Conservation (phyloP, 164 flowering plant genomes). For the Stephania japonica region DNA sequence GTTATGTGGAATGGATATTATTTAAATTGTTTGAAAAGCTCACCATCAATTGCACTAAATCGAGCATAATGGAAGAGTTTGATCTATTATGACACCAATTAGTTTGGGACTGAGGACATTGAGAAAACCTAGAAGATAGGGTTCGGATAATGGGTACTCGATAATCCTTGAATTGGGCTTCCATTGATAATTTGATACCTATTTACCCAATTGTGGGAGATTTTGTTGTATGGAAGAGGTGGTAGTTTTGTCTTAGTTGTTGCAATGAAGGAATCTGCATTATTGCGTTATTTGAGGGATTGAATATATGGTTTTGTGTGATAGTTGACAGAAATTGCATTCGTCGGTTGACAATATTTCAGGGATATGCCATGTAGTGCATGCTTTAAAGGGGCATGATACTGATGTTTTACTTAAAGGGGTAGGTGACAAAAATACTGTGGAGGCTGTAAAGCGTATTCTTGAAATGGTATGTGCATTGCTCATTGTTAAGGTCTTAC, state of each 20-base stretch:
- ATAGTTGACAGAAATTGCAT: not conserved
- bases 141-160: no score
- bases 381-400: conserved; percentile 51
- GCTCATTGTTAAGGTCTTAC: conserved; percentile 7
- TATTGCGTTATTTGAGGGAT: not conserved
- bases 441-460: conserved; percentile 60
- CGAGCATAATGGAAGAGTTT: no score
- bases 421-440: conserved; percentile 39
- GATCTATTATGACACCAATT: no score
- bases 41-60: no score
- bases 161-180: no score
- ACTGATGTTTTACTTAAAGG: conserved; percentile 45
- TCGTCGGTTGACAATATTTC: conserved; percentile 15
- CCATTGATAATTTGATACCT: not conserved
- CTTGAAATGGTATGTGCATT: conserved; percentile 70
- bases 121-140: no score
- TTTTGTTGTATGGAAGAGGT: not conserved
- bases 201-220: not conserved
- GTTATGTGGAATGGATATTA: not conserved
- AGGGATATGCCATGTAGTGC: conserved; percentile 47
- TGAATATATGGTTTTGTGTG: not conserved
- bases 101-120: no score
- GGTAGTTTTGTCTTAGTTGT: not conserved
- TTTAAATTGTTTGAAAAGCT: no score
- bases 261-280: no score